These are phyloP conservation scores for Umbellularia californica DNA, from an alignment of 164 flowering plant genomes.

Conservation along the genomic window DNA sequence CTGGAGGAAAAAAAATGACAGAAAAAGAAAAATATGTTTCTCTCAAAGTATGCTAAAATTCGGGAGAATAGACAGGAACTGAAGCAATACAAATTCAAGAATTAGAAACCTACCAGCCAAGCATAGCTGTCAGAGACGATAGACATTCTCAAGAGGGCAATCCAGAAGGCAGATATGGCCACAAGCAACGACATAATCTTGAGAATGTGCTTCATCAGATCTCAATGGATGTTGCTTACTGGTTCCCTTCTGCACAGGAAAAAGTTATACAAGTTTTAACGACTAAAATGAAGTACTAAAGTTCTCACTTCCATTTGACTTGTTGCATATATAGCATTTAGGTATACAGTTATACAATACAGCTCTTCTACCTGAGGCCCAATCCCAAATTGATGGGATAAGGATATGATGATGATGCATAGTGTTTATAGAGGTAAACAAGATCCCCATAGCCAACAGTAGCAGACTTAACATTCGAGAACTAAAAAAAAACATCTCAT, in stretches of 20 bases:
- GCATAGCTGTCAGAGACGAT: constrained; percentile 55
- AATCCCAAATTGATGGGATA: no score
- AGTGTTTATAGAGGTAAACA: no score
- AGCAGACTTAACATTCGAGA: no score
- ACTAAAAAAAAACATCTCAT: no score
- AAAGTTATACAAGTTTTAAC: not conserved
- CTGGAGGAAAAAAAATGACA: constrained; percentile 29
- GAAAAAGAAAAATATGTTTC: not conserved
- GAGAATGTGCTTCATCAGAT: constrained; percentile 71
- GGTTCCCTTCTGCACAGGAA: not conserved
- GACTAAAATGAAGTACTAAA: not conserved
- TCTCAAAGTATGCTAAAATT: not conserved
- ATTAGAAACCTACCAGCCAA: constrained; percentile 63
- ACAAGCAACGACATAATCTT: constrained; percentile 65
- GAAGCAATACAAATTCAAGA: not conserved
- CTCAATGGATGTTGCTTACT: not conserved
- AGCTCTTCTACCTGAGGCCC: no score
- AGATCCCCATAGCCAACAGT: no score
- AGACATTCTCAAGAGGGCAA: constrained; percentile 59
- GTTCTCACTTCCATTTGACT: not conserved
- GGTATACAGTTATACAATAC: not conserved
- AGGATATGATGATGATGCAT: no score
- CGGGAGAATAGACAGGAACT: not conserved
- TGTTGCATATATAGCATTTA: not conserved
- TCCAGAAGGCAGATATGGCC: constrained; percentile 68